Conservation (phyloP, 768 basidiomycete species). For the Phlebiopsis flavidoalba region DNA sequence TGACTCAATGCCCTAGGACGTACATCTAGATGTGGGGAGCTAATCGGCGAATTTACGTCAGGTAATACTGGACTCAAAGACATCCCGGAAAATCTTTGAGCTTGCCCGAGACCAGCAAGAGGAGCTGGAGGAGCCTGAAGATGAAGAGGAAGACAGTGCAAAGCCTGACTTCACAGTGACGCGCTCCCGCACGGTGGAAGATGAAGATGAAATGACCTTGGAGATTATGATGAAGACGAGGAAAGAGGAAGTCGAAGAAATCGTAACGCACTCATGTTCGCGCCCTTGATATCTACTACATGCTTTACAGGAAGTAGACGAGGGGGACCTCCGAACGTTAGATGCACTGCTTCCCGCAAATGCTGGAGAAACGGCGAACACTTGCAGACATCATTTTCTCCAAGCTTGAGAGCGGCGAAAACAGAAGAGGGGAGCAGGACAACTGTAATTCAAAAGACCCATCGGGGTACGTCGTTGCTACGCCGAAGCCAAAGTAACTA, state of each 20-base stretch:
- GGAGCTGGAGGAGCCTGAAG: constrained; percentile 66
- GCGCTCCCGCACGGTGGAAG: constrained; percentile 22
- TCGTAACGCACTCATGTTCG: constrained; percentile 31
- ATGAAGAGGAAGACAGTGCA: constrained; percentile 37
- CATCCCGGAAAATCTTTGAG: constrained; percentile 84
- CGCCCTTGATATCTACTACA: not conserved
- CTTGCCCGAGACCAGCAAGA: constrained; percentile 92
- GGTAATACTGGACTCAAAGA: constrained; percentile 74
- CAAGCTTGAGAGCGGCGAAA: constrained; percentile 74
- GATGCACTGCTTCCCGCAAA: constrained; percentile 77
- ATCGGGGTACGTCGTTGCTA: constrained; percentile 37
- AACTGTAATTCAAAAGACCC: constrained; percentile 54
- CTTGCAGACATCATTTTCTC: constrained; percentile 96
- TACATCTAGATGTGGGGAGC: not conserved
- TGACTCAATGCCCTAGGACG: not conserved
- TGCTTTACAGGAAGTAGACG: constrained; percentile 73
- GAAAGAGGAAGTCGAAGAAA: constrained; percentile 55
- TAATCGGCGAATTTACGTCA: constrained; percentile 22
- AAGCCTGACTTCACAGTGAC: constrained; percentile 30
- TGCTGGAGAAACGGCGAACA: constrained; percentile 71
- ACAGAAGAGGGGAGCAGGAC: constrained; percentile 35
- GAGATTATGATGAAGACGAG: constrained; percentile 34
- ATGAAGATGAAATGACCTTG: constrained; percentile 26
- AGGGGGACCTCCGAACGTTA: constrained; percentile 80
- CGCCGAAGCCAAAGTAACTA: not conserved